Percentiles rank a stretch among this genome's conserved stretches.
Evolutionary conservation across 108 stramenopile species (phyloP).

Genomic region (Craspedostauros australis): DNA sequence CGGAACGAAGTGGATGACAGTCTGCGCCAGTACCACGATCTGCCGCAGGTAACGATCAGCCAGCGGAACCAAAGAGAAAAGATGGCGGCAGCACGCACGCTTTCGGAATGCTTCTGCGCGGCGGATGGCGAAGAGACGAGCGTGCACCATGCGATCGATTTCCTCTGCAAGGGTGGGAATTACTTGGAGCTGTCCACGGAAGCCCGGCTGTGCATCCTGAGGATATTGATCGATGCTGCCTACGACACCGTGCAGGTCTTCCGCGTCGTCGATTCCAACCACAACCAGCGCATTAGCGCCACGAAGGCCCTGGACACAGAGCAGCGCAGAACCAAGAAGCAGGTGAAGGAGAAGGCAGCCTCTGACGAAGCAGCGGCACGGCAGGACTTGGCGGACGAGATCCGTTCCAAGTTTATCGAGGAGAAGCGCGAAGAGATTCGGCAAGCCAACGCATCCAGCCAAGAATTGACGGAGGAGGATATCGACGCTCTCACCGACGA

Average conservation of each 20-base stretch:
- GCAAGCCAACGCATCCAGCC: slow-evolving; percentile 52
- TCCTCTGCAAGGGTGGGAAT: slow-evolving; percentile 51
- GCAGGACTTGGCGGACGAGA: slow-evolving; percentile 69
- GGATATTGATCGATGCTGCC: slow-evolving; percentile 74
- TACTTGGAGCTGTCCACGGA: slow-evolving; percentile 55
- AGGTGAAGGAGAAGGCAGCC: slow-evolving; percentile 67
- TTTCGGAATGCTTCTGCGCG: slow-evolving; percentile 56
- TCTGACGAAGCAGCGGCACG: slow-evolving; percentile 66
- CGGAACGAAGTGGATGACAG: slow-evolving; percentile 81
- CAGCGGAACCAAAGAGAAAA: slow-evolving; percentile 65
- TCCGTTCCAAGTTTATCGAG: slow-evolving; percentile 60
- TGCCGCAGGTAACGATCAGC: slow-evolving; percentile 52
- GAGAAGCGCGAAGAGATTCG: slow-evolving; percentile 74
- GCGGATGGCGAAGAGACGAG: slow-evolving; percentile 35
- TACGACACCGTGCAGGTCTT: slow-evolving; percentile 68
- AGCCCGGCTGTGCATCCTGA: slow-evolving; percentile 61
- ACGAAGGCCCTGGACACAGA: slow-evolving; percentile 72
- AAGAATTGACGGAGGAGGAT: slow-evolving; percentile 61
- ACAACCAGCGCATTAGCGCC: slow-evolving; percentile 72
- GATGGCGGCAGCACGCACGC: slow-evolving; percentile 41
- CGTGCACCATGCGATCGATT: slow-evolving; percentile 25
- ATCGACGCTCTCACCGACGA: slow-evolving; percentile 76
- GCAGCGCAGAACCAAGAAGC: slow-evolving; percentile 66
- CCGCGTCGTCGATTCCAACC: slow-evolving; percentile 70
- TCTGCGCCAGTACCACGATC: slow-evolving; percentile 53